Evolutionary conservation across 1,139 yeast species (phyloP).

Genomic region (Candida sanyaensis): DNA sequence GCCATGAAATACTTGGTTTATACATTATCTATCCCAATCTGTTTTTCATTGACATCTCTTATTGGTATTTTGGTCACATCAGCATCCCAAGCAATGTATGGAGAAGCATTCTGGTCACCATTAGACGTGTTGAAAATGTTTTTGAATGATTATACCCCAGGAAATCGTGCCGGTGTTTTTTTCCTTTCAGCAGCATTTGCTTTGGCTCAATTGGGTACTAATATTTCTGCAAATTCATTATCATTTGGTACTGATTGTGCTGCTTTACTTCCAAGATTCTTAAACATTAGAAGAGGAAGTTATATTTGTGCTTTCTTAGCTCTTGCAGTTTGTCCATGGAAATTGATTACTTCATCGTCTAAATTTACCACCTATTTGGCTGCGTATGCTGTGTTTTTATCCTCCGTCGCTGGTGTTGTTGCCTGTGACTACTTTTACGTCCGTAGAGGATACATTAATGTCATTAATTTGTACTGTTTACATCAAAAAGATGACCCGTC

Average conservation of each 20-base stretch:
- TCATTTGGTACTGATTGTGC: constrained; percentile 92
- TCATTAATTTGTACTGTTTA: constrained; percentile 62
- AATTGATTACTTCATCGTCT: constrained; percentile 69
- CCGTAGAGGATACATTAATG: constrained; percentile 67
- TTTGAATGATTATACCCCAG: constrained; percentile 58
- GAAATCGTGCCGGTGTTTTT: constrained; percentile 80
- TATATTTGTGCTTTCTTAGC: constrained; percentile 80
- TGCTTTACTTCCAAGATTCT: constrained; percentile 74
- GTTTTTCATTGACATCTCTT: constrained; percentile 78
- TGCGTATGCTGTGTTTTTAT: constrained; percentile 84
- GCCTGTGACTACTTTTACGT: constrained; percentile 76
- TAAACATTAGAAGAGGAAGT: constrained; percentile 82
- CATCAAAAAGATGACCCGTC: constrained; percentile 33
- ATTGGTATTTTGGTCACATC: constrained; percentile 88
- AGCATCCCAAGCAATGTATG: constrained; percentile 71
- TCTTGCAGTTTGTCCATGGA: constrained; percentile 86
- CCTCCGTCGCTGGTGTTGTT: constrained; percentile 84
- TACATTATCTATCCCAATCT: constrained; percentile 67
- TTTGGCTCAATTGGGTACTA: constrained; percentile 88
- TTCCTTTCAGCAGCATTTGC: constrained; percentile 77
- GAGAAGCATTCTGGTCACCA: constrained; percentile 82
- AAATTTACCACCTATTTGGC: constrained; percentile 82
- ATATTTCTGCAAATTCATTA: constrained; percentile 84
- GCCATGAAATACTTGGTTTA: constrained; percentile 46
- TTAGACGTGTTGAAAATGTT: constrained; percentile 71